These are phyloP conservation scores for Ophioceras dolichostomum DNA, from an alignment of 2,329 filamentous ascomycete genomes.

Conservation along the genomic window DNA sequence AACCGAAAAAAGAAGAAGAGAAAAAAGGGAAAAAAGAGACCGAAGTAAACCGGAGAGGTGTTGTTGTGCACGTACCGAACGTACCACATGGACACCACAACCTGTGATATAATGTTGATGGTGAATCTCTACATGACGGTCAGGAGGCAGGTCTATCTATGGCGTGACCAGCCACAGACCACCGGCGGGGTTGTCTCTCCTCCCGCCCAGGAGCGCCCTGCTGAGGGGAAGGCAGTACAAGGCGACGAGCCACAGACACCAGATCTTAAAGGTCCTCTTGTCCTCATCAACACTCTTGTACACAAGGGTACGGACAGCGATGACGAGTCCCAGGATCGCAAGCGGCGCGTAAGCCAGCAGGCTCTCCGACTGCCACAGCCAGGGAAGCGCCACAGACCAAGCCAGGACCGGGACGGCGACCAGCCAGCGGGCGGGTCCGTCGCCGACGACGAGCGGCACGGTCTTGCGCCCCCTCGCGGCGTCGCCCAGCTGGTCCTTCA, in stretches of 20 bases:
- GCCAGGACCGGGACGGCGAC: neutral
- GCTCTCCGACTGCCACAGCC: neutral
- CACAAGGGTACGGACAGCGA: neutral
- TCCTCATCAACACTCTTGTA: neutral
- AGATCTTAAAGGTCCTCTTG: conserved; percentile 4
- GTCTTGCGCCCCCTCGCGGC: conserved; percentile 6
- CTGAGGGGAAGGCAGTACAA: conserved; percentile 2
- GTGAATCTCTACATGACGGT: too few relatives aligned
- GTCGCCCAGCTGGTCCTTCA: conserved; percentile 11
- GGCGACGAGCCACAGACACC: conserved; percentile 1
- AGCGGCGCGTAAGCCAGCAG: neutral
- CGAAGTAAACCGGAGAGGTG: too few relatives aligned
- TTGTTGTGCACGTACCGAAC: too few relatives aligned
- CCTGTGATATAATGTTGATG: too few relatives aligned
- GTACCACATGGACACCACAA: too few relatives aligned
- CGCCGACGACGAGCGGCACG: conserved; percentile 2
- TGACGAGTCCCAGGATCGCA: neutral
- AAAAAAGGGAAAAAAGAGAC: too few relatives aligned
- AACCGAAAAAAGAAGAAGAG: too few relatives aligned
- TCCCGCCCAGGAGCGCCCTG: neutral
- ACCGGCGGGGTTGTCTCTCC: too few relatives aligned
- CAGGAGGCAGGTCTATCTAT: too few relatives aligned
- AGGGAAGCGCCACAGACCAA: conserved; percentile 1
- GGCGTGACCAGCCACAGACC: neutral
- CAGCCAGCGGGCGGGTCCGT: conserved; percentile 1